phyloP scores from a whole-genome alignment of 1,284 basidiomycete species.

The Takashimella tepidaria region DNA sequence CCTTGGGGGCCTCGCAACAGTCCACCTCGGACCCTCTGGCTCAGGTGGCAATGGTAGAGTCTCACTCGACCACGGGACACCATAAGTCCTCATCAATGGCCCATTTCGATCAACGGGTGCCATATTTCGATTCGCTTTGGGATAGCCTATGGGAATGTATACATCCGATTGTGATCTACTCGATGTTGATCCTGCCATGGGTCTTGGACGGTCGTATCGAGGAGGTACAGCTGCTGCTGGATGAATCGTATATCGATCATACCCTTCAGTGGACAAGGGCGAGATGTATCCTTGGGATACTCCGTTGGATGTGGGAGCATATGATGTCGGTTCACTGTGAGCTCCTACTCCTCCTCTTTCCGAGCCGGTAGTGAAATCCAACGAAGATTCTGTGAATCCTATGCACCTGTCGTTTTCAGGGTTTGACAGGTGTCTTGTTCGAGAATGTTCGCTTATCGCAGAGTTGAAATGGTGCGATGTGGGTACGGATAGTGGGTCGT shows the following conservation, averaged over 20 bases:
- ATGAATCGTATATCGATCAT: slow-evolving; percentile 28
- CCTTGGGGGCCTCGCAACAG: slow-evolving; percentile 27
- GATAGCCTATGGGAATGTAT: slow-evolving; percentile 24
- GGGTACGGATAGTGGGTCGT: neutral
- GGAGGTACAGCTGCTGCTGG: slow-evolving; percentile 15
- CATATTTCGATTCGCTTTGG: slow-evolving; percentile 15
- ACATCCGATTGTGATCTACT: neutral
- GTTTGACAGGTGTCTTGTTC: neutral
- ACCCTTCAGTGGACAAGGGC: slow-evolving; percentile 14
- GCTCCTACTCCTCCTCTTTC: too few relatives aligned
- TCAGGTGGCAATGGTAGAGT: slow-evolving; percentile 14
- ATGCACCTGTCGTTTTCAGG: neutral
- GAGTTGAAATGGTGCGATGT: neutral
- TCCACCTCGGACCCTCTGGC: slow-evolving; percentile 27
- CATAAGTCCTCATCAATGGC: slow-evolving; percentile 33
- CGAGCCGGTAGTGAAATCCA: neutral
- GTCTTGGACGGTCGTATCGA: neutral
- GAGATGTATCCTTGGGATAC: slow-evolving; percentile 17
- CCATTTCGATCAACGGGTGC: slow-evolving; percentile 25
- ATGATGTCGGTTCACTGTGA: too few relatives aligned
- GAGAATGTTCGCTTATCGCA: too few relatives aligned
- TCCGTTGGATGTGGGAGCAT: too few relatives aligned
- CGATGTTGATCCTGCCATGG: neutral
- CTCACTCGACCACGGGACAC: slow-evolving; percentile 26
- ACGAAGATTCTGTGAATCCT: neutral